Evolutionary conservation across 805 yeast species (phyloP).

Genomic region (Candida easanensis): DNA sequence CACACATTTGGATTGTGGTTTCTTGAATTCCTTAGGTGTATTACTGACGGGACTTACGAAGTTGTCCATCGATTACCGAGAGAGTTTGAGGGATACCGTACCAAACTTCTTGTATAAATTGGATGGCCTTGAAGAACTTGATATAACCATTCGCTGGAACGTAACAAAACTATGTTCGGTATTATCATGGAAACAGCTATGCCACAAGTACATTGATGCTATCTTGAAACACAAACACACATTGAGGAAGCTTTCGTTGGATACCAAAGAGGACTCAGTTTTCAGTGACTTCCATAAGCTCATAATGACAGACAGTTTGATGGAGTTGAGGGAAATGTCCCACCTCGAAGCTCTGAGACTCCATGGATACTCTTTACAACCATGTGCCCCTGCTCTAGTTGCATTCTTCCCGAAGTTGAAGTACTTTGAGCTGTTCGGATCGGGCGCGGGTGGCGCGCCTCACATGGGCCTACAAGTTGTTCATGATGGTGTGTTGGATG

Average conservation of each 20-base stretch:
- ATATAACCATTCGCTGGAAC: constrained; percentile 40
- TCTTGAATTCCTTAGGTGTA: constrained; percentile 28
- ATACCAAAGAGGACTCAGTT: constrained; percentile 37
- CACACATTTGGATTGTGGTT: constrained; percentile 22
- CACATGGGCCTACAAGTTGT: constrained; percentile 51
- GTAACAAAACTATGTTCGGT: constrained; percentile 29
- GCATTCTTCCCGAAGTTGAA: constrained; percentile 26
- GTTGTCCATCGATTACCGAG: constrained; percentile 40
- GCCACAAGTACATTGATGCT: constrained; percentile 18
- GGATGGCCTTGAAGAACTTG: constrained; percentile 33
- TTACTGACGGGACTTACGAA: constrained; percentile 27
- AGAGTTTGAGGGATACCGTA: constrained; percentile 39
- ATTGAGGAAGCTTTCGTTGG: constrained; percentile 37
- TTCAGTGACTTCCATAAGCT: constrained; percentile 32
- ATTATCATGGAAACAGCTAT: constrained; percentile 23
- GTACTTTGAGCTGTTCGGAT: constrained; percentile 45
- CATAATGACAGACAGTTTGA: constrained; percentile 24
- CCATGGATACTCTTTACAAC: constrained; percentile 34
- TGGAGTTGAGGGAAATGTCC: constrained; percentile 20
- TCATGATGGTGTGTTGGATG: constrained; percentile 53
- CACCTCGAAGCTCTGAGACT: constrained; percentile 39
- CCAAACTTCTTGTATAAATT: constrained; percentile 32
- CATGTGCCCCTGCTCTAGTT: constrained; percentile 30
- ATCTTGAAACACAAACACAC: constrained; percentile 21
- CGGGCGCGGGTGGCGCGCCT: constrained; percentile 51